These are phyloP conservation scores for Taphrina sp. DNA, from an alignment of 1,139 yeast genomes.

Conservation along the genomic window DNA sequence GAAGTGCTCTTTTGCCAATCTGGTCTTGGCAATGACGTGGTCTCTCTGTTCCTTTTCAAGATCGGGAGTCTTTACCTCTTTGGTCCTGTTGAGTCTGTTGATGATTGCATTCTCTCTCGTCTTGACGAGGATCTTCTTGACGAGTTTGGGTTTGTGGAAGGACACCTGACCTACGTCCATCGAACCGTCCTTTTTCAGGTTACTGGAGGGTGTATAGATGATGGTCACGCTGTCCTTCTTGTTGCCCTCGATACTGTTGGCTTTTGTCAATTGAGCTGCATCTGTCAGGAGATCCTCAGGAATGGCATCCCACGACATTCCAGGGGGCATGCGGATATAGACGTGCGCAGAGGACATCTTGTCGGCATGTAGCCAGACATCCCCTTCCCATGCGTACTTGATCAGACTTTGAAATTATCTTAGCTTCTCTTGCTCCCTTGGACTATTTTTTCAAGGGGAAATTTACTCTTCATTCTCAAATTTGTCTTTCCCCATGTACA, in stretches of 20 bases:
- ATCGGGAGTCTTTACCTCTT: conserved; percentile 54
- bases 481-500: conserved; percentile 76
- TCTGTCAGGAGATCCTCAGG: conserved; percentile 57
- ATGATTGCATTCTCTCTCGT: conserved; percentile 62
- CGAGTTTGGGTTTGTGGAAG: conserved; percentile 56
- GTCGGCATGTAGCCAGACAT: conserved; percentile 84
- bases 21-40: conserved; percentile 43
- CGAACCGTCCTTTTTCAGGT: conserved; percentile 64
- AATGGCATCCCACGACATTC: conserved; percentile 50
- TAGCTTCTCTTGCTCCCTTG: conserved; percentile 47
- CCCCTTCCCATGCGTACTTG: conserved; percentile 64
- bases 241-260: conserved; percentile 76
- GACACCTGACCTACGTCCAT: conserved; percentile 87
- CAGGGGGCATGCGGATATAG: conserved; percentile 60
- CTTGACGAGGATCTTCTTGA: conserved; percentile 56
- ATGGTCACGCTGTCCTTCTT: conserved; percentile 68
- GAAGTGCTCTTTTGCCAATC: conserved; percentile 30
- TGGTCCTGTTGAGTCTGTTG: conserved; percentile 66
- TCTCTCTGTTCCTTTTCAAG: conserved; percentile 49
- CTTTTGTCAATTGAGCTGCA: conserved; percentile 74
- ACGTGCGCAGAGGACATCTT: conserved; percentile 78
- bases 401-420: conserved; percentile 49
- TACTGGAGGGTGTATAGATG: conserved; percentile 71
- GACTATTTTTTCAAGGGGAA: neutral
- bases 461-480: conserved; percentile 52